Evolutionary conservation across 805 yeast genomes (phyloP), one percentile per base, ranked within the genome.

Genomic region (Lachancea sp.): DNA sequence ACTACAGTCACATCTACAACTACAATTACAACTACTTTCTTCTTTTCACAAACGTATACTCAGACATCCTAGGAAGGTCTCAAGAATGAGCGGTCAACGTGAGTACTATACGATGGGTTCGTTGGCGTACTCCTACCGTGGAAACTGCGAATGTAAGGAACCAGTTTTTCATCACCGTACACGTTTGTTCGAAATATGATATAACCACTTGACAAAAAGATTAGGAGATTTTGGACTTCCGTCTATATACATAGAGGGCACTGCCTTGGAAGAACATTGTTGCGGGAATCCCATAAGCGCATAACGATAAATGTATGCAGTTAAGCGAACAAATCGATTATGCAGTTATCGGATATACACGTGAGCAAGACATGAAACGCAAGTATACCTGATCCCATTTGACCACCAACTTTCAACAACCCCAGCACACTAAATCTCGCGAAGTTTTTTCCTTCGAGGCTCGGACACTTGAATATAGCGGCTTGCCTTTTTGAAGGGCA

Each of bases 21-120:
- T 44, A 33, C 34, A 40, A 43, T 12, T 22, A 24, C 32, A 25
- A 13, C 8, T 8, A 20, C 22, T 17, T 8, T 13, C 8, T 12
- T 35, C 18, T 16, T 28, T 23, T 30, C 37, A 22, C 26, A 32
- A 42, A 45, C 40, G 33, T 38, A 40, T 29, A 38, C 77, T 83
- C 92, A 82, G 92, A 83, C 92, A 82, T 83, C 89, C 92, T 79
- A 77, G 89, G 90, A 83, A 82, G 90, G 85, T 71, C 75, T 61
- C 65, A 46, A 43, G 45, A 58, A 61, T 32, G 71, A 72, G 86
- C 92, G 90, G 89, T 81, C 89, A 83, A 88, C 69, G 87, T 66
- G 72, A 77, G 81, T 50, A 60, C 62, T 58, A 56, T 65, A 75
- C 73, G 80, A 72, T 82, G 83, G 89, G 89, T 80, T 82, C 87